Evolutionary conservation across 2,329 filamentous ascomycete species (phyloP).

Genomic region (Zelopaecilomyces penicillatus): DNA sequence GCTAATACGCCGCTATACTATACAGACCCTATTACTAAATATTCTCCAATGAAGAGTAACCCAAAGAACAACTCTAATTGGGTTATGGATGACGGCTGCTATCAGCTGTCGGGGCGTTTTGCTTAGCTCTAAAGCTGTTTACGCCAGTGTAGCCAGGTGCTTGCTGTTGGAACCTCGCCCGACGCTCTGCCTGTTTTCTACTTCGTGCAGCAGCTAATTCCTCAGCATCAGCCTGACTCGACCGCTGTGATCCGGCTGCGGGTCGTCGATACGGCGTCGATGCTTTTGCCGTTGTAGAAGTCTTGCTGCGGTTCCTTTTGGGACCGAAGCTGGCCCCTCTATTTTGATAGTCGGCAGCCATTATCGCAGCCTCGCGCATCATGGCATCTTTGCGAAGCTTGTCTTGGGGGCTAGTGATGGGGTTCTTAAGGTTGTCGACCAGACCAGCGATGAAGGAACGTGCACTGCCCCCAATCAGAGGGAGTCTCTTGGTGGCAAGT

Average conservation of each 20-base stretch:
- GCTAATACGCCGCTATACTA: no score
- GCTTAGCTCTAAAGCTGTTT: constrained; percentile 17
- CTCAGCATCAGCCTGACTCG: no score
- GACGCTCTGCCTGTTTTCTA: neutral
- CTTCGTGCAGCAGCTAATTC: neutral
- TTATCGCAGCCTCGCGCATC: constrained; percentile 20
- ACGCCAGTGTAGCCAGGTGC: constrained; percentile 17
- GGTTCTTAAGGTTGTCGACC: constrained; percentile 12
- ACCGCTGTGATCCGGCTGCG: neutral
- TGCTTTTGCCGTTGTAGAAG: neutral
- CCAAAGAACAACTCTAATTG: no score
- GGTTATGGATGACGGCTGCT: no score
- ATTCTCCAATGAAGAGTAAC: no score
- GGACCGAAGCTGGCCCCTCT: neutral
- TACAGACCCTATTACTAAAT: no score
- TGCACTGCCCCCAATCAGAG: constrained; percentile 4
- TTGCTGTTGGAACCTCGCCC: constrained; percentile 4
- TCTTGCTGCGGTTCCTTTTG: neutral
- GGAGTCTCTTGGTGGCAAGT: constrained; percentile 6
- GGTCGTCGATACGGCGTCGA: neutral
- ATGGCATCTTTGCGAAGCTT: constrained; percentile 17
- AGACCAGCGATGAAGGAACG: constrained; percentile 9
- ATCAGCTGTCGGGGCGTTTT: neutral
- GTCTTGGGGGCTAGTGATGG: neutral
- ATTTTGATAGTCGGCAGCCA: constrained; percentile 17